Base-by-base conservation (phyloP, 2,329 filamentous ascomycete genomes). In the Fusarium succisae region DNA sequence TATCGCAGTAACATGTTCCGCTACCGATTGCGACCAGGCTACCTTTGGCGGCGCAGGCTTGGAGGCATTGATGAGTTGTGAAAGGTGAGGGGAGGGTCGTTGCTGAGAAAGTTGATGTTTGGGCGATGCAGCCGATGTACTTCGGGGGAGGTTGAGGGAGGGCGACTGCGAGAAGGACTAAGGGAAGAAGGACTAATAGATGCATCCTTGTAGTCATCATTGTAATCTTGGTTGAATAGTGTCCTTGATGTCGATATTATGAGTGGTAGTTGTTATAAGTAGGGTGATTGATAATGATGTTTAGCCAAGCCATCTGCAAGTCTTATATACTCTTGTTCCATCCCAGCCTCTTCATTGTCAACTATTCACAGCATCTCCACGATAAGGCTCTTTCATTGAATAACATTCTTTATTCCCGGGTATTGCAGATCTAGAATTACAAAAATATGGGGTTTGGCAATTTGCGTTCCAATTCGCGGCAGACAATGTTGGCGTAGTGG, bases 91-190 rank as follows among this genome's bases (percentile, higher is more conserved):
- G 14, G 28, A 80, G 61, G 17, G 70, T 38, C 26, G 48, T 39
- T 44, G 67, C 37, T 30, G 73, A 57, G 47, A 81, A 81, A 18
- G 54, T 39, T 17, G 63, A 35, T 9, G 69, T 61, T 8, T 45
- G 57, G 70, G 76, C 47, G 53, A 78, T 75, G 75, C 81, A 82
- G 64, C 79, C 81, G 61, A 80, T 57, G 64, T 79, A 80, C 48
- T 76, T 58, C 64, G 74, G 78, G 18, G 53, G 62, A 14, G 57
- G 66, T 39, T 58, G 56, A 18, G 44, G 61, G 30, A 51, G 76
- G 64, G 71, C 63, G 8, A 62, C 45, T 58, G 72, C 70, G 43
- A 70, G 66, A 39, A 70, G 63, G 37, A 82, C 41, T n/a, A 82
- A 64, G 70, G 59, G 63, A 41, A 77, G 43, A 2, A 76, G n/a